Evolutionary conservation across 352 stramenopile species (phyloP), one percentile per base, ranked within the genome.

Genomic region (Peronosclerospora sorghi): DNA sequence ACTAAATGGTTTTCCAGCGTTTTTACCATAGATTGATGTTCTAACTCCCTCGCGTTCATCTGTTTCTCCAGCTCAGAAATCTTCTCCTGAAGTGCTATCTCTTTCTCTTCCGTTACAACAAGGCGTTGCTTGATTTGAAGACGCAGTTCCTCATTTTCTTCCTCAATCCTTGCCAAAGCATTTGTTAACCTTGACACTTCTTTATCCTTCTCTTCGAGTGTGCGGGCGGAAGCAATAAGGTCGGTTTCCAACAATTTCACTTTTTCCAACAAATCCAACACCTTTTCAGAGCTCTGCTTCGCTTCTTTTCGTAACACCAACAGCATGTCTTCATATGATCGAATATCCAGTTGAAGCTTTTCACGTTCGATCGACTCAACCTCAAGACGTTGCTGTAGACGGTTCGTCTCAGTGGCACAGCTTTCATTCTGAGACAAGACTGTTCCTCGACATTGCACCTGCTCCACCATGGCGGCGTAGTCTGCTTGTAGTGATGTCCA

Each of bases 321-420:
- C 7, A 83, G 34, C 2, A 67, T 65, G 44, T 85, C 75, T 45
- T 75, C 60, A 44, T 85, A 87, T 23, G 75, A 87, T 30, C 68
- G 59, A 6, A 83, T 60, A 36, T 87, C 75, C 15, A 84, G 54
- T 28, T 78, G 61, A 2, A 83, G 57, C 26, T 59, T 81, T 34
- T 54, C 40, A 4, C 69, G 56, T 4, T 56, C 41, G 27, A 65
- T 50, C 5, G 39, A 41, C 26, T 79, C 65, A n/a, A 35, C 46
- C 13, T 76, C 70, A 24, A 83, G 41, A 8, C 59, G 69, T 19
- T 62, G 43, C 17, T 54, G 62, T n/a, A 80, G 40, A 20, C 54
- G 24, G 5, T 69, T 29, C 28, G 45, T n/a, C 27, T 57, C 38
- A 15, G 8, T 19, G 19, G 1, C 10, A 49, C 15, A 27, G n/a